phyloP scores from a whole-genome alignment of 202 grass and related monocot genomes.

The Schoenoplectus triqueter region DNA sequence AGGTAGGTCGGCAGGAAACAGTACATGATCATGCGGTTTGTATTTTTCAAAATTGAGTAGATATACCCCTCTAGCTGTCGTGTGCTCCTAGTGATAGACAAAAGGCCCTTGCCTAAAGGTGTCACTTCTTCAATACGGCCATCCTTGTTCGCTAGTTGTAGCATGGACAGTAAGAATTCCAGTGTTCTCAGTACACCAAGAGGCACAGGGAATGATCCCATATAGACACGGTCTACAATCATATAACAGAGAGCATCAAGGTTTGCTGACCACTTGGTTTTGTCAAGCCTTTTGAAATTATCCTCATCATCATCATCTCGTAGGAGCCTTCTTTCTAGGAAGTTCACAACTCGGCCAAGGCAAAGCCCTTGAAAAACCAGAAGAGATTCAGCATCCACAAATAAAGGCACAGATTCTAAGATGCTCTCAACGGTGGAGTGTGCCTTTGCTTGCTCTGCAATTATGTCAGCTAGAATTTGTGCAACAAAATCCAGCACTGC shows the following conservation, averaged over 20 bases:
- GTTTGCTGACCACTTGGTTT: constrained; percentile 88
- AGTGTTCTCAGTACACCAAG: constrained; percentile 75
- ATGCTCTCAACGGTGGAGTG: constrained; percentile 78
- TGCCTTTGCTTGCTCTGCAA: constrained; percentile 86
- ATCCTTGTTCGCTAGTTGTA: constrained; percentile 97
- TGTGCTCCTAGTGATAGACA: constrained; percentile 88
- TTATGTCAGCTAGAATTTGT: constrained; percentile 91
- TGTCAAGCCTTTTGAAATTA: constrained; percentile 88
- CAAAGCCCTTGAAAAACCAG: constrained; percentile 98
- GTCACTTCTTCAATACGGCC: constrained; percentile 88
- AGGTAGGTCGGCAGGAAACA: constrained; percentile 94
- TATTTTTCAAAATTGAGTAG: constrained; percentile 95
- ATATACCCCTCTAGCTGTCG: constrained; percentile 93
- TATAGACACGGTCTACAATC: constrained; percentile 94
- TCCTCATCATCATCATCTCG: constrained; percentile 94
- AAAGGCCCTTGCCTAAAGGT: constrained; percentile 88
- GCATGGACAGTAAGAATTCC: constrained; percentile 96
- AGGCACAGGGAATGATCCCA: constrained; percentile 90
- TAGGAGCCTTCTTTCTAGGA: constrained; percentile 89
- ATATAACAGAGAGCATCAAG: constrained; percentile 95
- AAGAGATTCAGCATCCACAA: constrained; percentile 79
- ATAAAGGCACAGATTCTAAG: constrained; percentile 85
- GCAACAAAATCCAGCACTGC: constrained; percentile 98
- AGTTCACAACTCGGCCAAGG: constrained; percentile 97
- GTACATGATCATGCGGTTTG: constrained; percentile 97